Evolutionary conservation across 2,329 filamentous ascomycete species (phyloP).

Genomic region (Colletotrichum zoysiae): DNA sequence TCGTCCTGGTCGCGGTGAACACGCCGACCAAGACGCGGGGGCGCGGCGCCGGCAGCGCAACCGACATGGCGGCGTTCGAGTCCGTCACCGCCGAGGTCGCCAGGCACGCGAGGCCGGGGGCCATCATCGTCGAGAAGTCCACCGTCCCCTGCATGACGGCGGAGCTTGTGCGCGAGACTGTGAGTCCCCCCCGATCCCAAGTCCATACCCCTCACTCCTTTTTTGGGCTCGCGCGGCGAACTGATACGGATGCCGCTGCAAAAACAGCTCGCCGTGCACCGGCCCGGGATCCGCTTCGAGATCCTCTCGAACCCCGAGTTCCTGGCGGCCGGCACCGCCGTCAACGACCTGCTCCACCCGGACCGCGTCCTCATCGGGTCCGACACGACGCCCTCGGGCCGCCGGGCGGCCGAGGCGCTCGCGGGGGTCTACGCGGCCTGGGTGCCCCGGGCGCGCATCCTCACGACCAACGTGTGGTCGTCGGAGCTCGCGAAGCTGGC

Average conservation of each 20-base stretch:
- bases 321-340: constrained; percentile 80
- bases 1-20: constrained; percentile 82
- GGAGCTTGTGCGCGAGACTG: constrained; percentile 75
- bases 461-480: constrained; percentile 81
- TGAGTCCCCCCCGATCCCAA: constrained; percentile 53
- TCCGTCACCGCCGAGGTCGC: constrained; percentile 77
- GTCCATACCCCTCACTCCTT: background rate
- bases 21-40: constrained; percentile 82
- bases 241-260: background rate
- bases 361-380: constrained; percentile 83
- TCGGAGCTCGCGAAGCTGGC: constrained; percentile 84
- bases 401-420: constrained; percentile 72
- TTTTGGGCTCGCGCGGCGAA: background rate
- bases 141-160: constrained; percentile 84
- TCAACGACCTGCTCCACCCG: constrained; percentile 76
- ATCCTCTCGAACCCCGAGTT: constrained; percentile 87
- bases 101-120: constrained; percentile 72
- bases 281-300: constrained; percentile 76
- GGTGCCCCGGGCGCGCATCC: constrained; percentile 75
- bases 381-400: constrained; percentile 68
- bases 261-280: constrained; percentile 65
- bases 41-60: constrained; percentile 76
- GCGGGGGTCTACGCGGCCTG: constrained; percentile 77
- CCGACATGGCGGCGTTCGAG: constrained; percentile 80
- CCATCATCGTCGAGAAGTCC: constrained; percentile 85